These are phyloP conservation scores for Rubroboletus satanas DNA, from an alignment of 768 basidiomycete genomes.

Conservation along the genomic window DNA sequence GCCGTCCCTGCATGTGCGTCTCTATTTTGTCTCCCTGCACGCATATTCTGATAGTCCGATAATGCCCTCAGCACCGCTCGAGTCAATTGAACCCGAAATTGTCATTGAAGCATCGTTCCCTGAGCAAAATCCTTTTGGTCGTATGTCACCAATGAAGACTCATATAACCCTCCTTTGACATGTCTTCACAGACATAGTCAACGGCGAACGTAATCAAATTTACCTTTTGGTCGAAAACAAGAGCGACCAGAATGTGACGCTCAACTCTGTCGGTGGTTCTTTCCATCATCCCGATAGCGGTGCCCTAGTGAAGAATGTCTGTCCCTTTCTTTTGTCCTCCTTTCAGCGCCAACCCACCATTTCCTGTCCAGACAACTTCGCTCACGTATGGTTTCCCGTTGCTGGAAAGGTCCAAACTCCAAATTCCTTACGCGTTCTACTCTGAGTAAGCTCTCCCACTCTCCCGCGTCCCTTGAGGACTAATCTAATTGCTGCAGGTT, in stretches of 20 bases:
- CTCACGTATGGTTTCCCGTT: constrained; percentile 51
- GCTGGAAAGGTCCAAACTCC: constrained; percentile 52
- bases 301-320: constrained; percentile 69
- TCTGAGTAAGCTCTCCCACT: constrained; percentile 62
- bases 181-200: constrained; percentile 64
- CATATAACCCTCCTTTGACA: constrained; percentile 10
- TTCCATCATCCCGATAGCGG: constrained; percentile 63
- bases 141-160: constrained; percentile 41
- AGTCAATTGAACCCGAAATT: constrained; percentile 51
- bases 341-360: neutral
- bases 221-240: constrained; percentile 69
- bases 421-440: constrained; percentile 69
- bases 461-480: neutral
- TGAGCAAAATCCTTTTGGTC: constrained; percentile 71
- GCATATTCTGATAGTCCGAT: constrained; percentile 1
- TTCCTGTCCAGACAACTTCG: constrained; percentile 50
- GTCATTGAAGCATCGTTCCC: constrained; percentile 54
- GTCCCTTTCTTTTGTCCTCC: constrained; percentile 12
- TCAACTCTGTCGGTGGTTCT: constrained; percentile 62
- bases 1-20: constrained; percentile 30
- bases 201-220: constrained; percentile 75
- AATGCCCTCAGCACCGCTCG: constrained; percentile 22
- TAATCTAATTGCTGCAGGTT: constrained; percentile 39
- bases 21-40: neutral
- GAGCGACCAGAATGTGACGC: constrained; percentile 66